Percentiles rank a stretch among this genome's conserved stretches.
Evolutionary conservation across 768 basidiomycete species (phyloP).

Genomic region (Fibroporia radiculosa): DNA sequence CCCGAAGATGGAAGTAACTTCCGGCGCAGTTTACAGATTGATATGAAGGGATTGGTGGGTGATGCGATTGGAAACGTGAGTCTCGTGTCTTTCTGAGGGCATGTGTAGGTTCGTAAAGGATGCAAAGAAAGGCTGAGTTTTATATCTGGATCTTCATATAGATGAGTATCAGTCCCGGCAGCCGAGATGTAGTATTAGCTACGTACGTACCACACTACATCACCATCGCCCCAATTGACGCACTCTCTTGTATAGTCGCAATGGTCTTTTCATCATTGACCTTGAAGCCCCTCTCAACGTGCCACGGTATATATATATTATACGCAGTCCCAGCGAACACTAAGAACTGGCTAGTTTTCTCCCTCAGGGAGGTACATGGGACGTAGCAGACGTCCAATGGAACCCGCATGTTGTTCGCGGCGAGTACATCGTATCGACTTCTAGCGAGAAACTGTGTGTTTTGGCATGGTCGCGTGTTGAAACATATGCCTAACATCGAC

Average conservation of each 20-base stretch:
- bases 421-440: slow-evolving; percentile 83
- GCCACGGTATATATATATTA: slow-evolving; percentile 58
- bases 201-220: slow-evolving; percentile 42
- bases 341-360: slow-evolving; percentile 53
- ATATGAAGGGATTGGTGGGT: slow-evolving; percentile 73
- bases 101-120: too few relatives aligned
- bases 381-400: slow-evolving; percentile 91
- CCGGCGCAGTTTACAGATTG: slow-evolving; percentile 55
- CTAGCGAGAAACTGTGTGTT: slow-evolving; percentile 77
- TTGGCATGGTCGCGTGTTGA: not conserved
- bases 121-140: too few relatives aligned
- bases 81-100: slow-evolving; percentile 15
- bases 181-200: slow-evolving; percentile 84
- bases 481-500: slow-evolving; percentile 1
- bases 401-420: slow-evolving; percentile 72
- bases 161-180: slow-evolving; percentile 90
- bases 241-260: slow-evolving; percentile 39
- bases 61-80: slow-evolving; percentile 80
- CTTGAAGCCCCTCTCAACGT: slow-evolving; percentile 79
- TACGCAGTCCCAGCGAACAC: too few relatives aligned
- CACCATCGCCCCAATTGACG: not conserved
- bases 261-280: slow-evolving; percentile 94
- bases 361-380: slow-evolving; percentile 95
- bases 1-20: slow-evolving; percentile 56
- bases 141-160: slow-evolving; percentile 19